phyloP scores from a whole-genome alignment of 768 basidiomycete species.

The Sporobolomyces phaffii region DNA sequence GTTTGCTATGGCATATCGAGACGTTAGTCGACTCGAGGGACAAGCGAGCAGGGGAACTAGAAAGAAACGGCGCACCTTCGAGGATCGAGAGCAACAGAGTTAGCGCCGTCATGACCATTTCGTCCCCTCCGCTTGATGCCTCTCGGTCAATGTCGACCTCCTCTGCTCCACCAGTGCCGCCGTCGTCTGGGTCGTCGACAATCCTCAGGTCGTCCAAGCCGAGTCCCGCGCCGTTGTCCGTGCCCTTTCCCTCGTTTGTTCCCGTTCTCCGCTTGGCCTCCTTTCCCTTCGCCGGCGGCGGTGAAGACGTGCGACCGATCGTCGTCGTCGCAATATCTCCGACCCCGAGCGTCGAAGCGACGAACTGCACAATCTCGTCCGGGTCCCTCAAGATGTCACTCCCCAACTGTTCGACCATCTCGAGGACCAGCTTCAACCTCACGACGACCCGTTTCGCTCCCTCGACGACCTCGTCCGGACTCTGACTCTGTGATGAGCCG shows the following conservation, averaged over 20 bases:
- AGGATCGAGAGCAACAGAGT: constrained; percentile 75
- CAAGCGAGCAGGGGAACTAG: neutral
- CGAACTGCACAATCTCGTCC: constrained; percentile 69
- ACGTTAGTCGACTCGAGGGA: neutral
- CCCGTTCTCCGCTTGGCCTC: neutral
- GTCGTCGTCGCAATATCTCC: constrained; percentile 2
- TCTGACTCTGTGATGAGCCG: neutral
- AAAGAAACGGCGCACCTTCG: constrained; percentile 58
- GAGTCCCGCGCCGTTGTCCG: neutral
- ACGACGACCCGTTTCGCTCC: constrained; percentile 48
- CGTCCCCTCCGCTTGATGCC: constrained; percentile 51
- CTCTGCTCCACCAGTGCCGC: neutral
- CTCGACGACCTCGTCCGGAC: neutral
- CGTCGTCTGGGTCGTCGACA: neutral
- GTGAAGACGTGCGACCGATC: constrained; percentile 40
- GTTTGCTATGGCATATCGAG: constrained; percentile 39
- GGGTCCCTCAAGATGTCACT: constrained; percentile 61
- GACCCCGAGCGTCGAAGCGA: constrained; percentile 68
- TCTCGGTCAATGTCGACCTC: constrained; percentile 44
- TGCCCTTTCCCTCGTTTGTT: neutral
- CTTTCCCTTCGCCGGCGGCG: constrained; percentile 46
- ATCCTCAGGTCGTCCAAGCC: no score
- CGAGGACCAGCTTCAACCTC: constrained; percentile 71
- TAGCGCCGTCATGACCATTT: constrained; percentile 69
- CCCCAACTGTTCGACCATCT: constrained; percentile 68